A percentile compares a stretch with the other conserved stretches of the same genome.
Evolutionary conservation across 176 grass and related monocot species (phyloP).

Genomic region (Musa troglodytarum): DNA sequence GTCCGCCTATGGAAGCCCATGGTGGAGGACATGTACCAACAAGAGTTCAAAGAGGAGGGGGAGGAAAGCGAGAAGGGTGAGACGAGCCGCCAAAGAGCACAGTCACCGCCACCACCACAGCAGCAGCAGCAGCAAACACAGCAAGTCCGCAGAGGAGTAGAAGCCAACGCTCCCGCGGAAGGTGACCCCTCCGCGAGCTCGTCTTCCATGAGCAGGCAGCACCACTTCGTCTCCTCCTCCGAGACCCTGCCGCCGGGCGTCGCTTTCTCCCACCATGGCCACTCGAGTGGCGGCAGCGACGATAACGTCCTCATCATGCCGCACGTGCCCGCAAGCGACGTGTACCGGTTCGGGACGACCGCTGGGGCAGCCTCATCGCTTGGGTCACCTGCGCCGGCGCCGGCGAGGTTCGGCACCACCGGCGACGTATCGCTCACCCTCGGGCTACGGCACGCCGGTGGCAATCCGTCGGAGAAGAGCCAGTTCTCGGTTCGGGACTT

Average conservation of each 20-base stretch:
- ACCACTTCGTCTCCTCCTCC: slow-evolving; percentile 15
- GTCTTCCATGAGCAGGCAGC: slow-evolving; percentile 24
- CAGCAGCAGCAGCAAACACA: background rate
- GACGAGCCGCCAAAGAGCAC: slow-evolving; percentile 2
- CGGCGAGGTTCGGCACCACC: slow-evolving; percentile 49
- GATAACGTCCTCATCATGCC: slow-evolving; percentile 39
- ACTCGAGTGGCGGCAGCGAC: slow-evolving; percentile 33
- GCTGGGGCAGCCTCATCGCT: slow-evolving; percentile 31
- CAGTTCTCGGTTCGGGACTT: slow-evolving; percentile 86
- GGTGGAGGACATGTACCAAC: slow-evolving; percentile 99
- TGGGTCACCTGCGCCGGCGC: slow-evolving; percentile 18
- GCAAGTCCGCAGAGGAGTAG: slow-evolving; percentile 15
- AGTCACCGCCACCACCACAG: slow-evolving; percentile 18
- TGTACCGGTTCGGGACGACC: slow-evolving; percentile 38
- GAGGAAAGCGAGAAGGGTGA: slow-evolving; percentile 24
- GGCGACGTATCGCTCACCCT: slow-evolving; percentile 90
- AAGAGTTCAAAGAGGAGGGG: slow-evolving; percentile 47
- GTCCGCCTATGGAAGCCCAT: slow-evolving; percentile 99
- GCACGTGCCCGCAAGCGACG: slow-evolving; percentile 36
- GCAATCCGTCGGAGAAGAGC: slow-evolving; percentile 28
- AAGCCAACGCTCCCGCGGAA: slow-evolving; percentile 20
- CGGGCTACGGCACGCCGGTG: slow-evolving; percentile 60
- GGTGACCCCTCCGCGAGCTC: slow-evolving; percentile 37
- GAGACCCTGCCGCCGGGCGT: background rate
- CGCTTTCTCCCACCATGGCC: background rate